Conservation (phyloP, 129 eudicot species). For the Centrapalus pauciflorus region DNA sequence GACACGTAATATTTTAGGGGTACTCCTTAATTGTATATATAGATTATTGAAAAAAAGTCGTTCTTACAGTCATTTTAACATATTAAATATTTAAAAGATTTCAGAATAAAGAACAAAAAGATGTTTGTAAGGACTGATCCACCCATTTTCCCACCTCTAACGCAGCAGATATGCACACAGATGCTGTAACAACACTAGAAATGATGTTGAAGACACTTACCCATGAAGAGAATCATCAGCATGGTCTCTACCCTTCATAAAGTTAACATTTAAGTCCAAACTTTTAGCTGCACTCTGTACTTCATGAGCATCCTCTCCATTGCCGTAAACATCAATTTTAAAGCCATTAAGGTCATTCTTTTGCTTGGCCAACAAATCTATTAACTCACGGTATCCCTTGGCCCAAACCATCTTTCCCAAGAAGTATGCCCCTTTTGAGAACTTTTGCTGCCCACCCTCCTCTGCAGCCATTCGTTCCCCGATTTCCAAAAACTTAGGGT, state of each 20-base stretch:
- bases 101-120: too few relatives aligned
- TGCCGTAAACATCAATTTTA: conserved; percentile 85
- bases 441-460: conserved; percentile 57
- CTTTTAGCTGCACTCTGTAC: conserved; percentile 72
- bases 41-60: too few relatives aligned
- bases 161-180: too few relatives aligned
- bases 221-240: conserved; percentile 92
- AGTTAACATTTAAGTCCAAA: conserved; percentile 65
- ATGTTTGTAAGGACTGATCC: too few relatives aligned
- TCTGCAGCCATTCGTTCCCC: conserved; percentile 78
- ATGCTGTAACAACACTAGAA: not conserved
- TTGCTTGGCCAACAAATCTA: conserved; percentile 79
- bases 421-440: conserved; percentile 93
- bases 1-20: too few relatives aligned
- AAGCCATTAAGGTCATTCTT: conserved; percentile 75
- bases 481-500: conserved; percentile 76
- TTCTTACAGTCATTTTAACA: too few relatives aligned
- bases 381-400: conserved; percentile 83
- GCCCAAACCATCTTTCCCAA: conserved; percentile 99
- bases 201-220: conserved; percentile 29
- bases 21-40: too few relatives aligned
- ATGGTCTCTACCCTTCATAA: conserved; percentile 92
- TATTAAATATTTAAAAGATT: too few relatives aligned
- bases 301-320: conserved; percentile 96
- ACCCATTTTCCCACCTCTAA: not conserved